Conservation (phyloP, 371 early-diverging fungal species). For the Phascolomyces articulosus region DNA sequence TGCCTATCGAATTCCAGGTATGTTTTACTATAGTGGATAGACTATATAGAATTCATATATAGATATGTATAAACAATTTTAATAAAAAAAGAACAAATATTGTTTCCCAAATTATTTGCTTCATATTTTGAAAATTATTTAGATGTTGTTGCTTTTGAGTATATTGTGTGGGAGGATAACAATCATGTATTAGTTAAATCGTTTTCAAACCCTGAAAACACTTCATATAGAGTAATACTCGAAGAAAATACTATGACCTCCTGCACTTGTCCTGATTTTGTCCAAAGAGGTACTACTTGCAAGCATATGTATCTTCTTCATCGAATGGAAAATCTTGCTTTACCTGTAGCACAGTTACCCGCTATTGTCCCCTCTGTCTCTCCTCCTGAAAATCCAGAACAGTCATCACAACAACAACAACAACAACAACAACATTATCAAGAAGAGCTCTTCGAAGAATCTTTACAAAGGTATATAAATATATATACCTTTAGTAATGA, state of each 20-base stretch:
- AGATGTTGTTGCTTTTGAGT: neutral
- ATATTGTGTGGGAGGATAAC: neutral
- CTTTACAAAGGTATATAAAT: no score
- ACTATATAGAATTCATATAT: neutral
- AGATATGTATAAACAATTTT: neutral
- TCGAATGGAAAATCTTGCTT: neutral
- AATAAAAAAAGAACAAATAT: neutral
- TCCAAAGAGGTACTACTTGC: neutral
- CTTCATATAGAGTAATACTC: neutral
- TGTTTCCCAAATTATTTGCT: neutral
- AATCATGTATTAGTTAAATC: neutral
- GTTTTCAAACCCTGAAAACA: neutral
- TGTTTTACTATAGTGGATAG: neutral
- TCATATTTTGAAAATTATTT: neutral
- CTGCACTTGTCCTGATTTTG: neutral
- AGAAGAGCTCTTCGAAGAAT: neutral
- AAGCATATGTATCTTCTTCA: neutral
- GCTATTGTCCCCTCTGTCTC: no score
- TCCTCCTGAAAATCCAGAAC: no score
- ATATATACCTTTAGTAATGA: no score
- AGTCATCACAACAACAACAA: no score
- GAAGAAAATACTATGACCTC: neutral
- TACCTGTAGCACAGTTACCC: neutral
- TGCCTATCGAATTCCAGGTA: neutral
- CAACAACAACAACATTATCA: neutral